These are phyloP conservation scores for Yamadazyma spencermartinsiae DNA, from an alignment of 1,139 yeast species.

Conservation along the genomic window DNA sequence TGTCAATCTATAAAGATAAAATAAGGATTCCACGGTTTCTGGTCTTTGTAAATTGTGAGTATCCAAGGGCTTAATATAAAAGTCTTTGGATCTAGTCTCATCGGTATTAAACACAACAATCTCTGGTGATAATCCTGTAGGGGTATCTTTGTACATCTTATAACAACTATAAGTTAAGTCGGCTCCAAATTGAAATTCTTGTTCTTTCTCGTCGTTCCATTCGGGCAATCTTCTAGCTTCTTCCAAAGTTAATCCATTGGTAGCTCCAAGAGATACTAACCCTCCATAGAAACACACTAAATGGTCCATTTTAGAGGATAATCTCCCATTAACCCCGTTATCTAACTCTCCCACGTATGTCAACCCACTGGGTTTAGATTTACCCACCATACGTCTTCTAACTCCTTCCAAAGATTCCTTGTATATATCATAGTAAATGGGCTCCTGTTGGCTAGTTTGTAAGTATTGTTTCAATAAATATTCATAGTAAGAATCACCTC, in stretches of 20 bases:
- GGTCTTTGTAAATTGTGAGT: constrained; percentile 89
- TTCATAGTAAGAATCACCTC: constrained; percentile 94
- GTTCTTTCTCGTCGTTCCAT: constrained; percentile 39
- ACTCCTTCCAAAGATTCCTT: constrained; percentile 72
- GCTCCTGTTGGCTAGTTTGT: constrained; percentile 66
- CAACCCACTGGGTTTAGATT: constrained; percentile 63
- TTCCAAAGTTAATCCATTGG: constrained; percentile 57
- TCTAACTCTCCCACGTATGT: constrained; percentile 81
- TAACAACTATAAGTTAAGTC: constrained; percentile 82
- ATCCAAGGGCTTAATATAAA: constrained; percentile 68
- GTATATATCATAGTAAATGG: constrained; percentile 71
- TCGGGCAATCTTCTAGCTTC: constrained; percentile 35
- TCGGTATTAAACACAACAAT: constrained; percentile 73
- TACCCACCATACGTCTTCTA: constrained; percentile 59
- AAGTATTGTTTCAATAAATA: constrained; percentile 83
- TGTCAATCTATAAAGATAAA: constrained; percentile 77
- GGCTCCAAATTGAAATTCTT: constrained; percentile 68
- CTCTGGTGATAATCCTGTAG: constrained; percentile 86
- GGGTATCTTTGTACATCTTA: constrained; percentile 66
- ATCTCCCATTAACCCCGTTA: constrained; percentile 56
- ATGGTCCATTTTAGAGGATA: constrained; percentile 89
- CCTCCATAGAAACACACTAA: constrained; percentile 94
- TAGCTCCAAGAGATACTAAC: constrained; percentile 85
- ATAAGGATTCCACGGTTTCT: constrained; percentile 89
- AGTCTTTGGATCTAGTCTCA: constrained; percentile 44